Base-by-base conservation (phyloP, 495 filamentous ascomycete genomes). In the Penicillium goetzii region DNA sequence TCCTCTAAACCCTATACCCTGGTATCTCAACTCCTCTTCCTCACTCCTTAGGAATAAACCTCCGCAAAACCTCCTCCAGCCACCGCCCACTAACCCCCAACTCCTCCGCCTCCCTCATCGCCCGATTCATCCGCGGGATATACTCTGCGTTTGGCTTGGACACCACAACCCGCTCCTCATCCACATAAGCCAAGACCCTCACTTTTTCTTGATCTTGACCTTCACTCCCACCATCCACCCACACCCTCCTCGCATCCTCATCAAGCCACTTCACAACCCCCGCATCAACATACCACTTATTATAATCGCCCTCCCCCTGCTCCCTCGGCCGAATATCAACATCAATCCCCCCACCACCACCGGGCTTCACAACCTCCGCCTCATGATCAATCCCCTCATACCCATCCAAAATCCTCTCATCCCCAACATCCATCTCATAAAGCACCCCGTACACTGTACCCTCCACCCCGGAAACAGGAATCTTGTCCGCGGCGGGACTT, bases 51-150 rank as follows among this genome's bases (percentile, higher is more conserved):
- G 77, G 85, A 67, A 91, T 86, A 68, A 78, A 88, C 59, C 66
- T 72, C 69, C 89, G 79, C 63, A 91, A 73, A 34, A 86, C 83
- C 63, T 74, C 74, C 25, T 84, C 74, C 54, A 89, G 78, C 77
- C 87, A 92, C 30, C 64, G 60, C 61, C 65, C 56, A 26, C 87
- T 83, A 63, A 92, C 74, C 14, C 88, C 88, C 64, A 83, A 68
- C 26, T 61, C 68, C 57, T 84, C 61, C 6, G 85, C 87, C 78
- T 92, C 89, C 57, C 70, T 63, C 66, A 91, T 83, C 7, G 86
- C 89, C 59, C 75, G 77, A 69, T 92, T 91, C 82, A 92, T 91
- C 52, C 89, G 72, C 23, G 78, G 70, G 38, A 91, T 77, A 72
- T 91, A 92, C 75, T 91, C 89, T 19, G 76, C 70, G 68, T 80